Conservation (phyloP, 2,329 filamentous ascomycete genomes). For the Aspergillus niger region DNA sequence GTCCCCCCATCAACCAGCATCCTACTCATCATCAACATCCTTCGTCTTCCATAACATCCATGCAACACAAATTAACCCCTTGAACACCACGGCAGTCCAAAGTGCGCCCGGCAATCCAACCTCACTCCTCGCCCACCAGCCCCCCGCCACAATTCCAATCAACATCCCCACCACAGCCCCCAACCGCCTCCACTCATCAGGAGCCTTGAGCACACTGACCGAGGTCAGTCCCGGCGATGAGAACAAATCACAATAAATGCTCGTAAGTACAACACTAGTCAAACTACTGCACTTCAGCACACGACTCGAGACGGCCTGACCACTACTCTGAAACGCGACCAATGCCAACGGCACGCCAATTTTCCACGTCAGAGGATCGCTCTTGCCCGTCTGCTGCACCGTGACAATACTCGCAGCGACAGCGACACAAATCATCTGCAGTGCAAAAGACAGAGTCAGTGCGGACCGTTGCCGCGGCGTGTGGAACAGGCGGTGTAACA, state of each 20-base stretch:
- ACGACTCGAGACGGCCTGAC: conserved; percentile 74
- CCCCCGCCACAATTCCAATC: conserved; percentile 57
- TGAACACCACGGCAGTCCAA: conserved; percentile 62
- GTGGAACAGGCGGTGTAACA: conserved; percentile 61
- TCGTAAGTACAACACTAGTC: conserved; percentile 78
- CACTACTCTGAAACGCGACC: conserved; percentile 75
- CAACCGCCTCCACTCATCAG: conserved; percentile 56
- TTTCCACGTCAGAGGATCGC: conserved; percentile 52
- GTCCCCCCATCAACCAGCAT: too few relatives aligned
- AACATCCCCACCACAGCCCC: conserved; percentile 56
- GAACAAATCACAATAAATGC: conserved; percentile 79
- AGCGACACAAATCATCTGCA: conserved; percentile 55
- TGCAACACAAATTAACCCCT: conserved; percentile 56
- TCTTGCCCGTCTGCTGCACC: conserved; percentile 49
- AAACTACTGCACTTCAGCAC: conserved; percentile 69
- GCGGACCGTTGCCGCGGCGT: conserved; percentile 47
- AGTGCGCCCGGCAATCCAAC: conserved; percentile 57
- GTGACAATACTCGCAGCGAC: conserved; percentile 59
- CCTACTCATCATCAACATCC: conserved; percentile 28
- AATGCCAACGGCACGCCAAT: conserved; percentile 68
- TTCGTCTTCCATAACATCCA: conserved; percentile 63
- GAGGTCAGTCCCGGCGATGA: conserved; percentile 58
- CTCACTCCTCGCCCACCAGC: conserved; percentile 55
- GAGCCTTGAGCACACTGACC: conserved; percentile 42
- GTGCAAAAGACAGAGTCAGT: conserved; percentile 53